Evolutionary conservation across 257 asterid genomes (phyloP).

Genomic region (Penstemon newberryi): DNA sequence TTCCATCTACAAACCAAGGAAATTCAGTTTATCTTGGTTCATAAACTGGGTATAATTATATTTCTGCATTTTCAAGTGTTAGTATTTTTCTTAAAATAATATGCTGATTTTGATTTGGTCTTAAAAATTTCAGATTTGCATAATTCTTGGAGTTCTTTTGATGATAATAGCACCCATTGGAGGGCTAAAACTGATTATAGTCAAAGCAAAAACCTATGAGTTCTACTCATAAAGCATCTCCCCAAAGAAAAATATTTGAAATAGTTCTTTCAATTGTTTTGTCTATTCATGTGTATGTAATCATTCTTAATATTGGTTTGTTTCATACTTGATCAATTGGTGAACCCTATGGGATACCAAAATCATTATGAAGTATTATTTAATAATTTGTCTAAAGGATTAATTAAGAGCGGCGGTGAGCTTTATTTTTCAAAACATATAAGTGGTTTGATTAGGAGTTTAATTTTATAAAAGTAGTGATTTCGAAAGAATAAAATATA

Average conservation of each 20-base stretch:
- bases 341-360: too few species aligned
- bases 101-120: not conserved
- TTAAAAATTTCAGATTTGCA: constrained; percentile 36
- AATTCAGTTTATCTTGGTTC: constrained; percentile 20
- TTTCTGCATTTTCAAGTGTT: not conserved
- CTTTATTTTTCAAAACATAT: too few species aligned
- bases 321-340: too few species aligned
- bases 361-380: too few species aligned
- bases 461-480: too few species aligned
- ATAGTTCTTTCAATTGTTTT: too few species aligned
- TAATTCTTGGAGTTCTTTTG: constrained; percentile 40
- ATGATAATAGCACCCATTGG: constrained; percentile 56
- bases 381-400: too few species aligned
- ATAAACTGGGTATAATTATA: constrained; percentile 15
- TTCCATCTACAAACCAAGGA: constrained; percentile 13
- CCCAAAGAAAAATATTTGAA: not conserved
- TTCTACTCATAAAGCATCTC: constrained; percentile 29
- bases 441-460: too few species aligned
- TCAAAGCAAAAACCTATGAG: constrained; percentile 36
- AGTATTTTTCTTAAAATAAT: not conserved
- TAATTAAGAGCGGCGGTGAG: too few species aligned
- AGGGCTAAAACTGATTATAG: constrained; percentile 48
- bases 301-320: too few species aligned
- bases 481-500: too few species aligned
- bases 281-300: too few species aligned